phyloP scores from a whole-genome alignment of 2,329 filamentous ascomycete species.

The Furcasterigmium furcatum region DNA sequence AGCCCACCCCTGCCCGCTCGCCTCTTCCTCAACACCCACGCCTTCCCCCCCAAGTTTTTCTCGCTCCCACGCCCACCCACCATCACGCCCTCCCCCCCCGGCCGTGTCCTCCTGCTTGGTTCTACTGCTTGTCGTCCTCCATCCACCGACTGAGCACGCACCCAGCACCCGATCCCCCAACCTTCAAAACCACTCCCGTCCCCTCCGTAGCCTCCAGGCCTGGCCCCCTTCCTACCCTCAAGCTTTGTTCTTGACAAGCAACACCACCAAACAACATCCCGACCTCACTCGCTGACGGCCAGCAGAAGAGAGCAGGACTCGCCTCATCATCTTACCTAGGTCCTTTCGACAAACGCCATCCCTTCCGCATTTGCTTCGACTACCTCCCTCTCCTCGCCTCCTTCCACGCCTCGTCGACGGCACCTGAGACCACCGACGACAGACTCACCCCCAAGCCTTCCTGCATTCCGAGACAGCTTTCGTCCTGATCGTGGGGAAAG shows the following conservation, averaged over 20 bases:
- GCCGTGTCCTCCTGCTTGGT: too few species aligned
- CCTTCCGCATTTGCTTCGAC: background rate
- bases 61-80: background rate
- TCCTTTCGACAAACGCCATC: slow-evolving; percentile 4
- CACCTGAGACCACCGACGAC: background rate
- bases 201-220: slow-evolving; percentile 10
- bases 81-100: background rate
- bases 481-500: slow-evolving; percentile 9
- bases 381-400: slow-evolving; percentile 5
- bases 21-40: background rate
- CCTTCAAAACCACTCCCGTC: slow-evolving; percentile 14
- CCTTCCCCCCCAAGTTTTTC: background rate
- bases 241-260: slow-evolving; percentile 13
- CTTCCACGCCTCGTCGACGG: slow-evolving; percentile 4
- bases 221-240: slow-evolving; percentile 4
- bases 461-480: slow-evolving; percentile 5
- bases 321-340: background rate
- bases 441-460: background rate
- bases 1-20: background rate
- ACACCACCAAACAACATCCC: slow-evolving; percentile 6
- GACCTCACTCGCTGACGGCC: slow-evolving; percentile 2
- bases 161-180: background rate
- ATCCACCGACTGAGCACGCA: background rate
- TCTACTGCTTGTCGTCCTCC: background rate
- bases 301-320: background rate